Evolutionary conservation across 2,329 filamentous ascomycete species (phyloP), one percentile per base, ranked within the genome.

Genomic region (Pezicula carpinea): DNA sequence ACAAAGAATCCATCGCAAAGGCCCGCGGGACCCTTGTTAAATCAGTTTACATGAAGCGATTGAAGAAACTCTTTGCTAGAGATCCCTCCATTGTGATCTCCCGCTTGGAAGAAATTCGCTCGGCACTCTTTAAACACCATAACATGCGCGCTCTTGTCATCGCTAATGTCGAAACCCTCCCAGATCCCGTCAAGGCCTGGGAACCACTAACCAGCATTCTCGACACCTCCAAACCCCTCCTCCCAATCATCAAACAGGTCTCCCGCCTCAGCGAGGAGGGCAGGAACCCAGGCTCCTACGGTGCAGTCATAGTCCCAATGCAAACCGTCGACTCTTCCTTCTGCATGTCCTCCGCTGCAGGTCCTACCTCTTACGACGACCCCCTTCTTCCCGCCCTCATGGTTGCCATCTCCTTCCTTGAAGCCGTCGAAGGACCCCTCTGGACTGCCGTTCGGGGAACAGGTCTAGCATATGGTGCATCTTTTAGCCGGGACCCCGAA

Each of bases 361-460:
- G 92, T 5, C 79, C 92, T 14, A 77, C 80, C 19, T 88, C 85
- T 0, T 91, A 86, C 61, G 75, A 78, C 4, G 85, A 96, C 59
- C 84, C 90, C 0, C 77, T 81, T 14, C 74, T 97, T 1, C 90
- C 93, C 0, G 84, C 91, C 2, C 76, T 96, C 43, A 80, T 95
- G 65, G 91, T 99, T 6, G 90, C 92, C 1, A 81, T 90, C 42
- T 83, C 90, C 17, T 97, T 96, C 63, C 84, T 99, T 51, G 91
- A 96, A 62, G 84, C 90, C 1, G 87, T 95, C 15, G 93, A 99
- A 67, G 93, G 93, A 0, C 93, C 93, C 1, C 80, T 99, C 26
- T 97, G 93, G 92, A 86, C 86, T 53, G 89, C 89, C 0, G 87
- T 97, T 41, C 89, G 93, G 39, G 93, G 93, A 47, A 93, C 89